A percentile compares a stretch with the other conserved stretches of the same genome.
Conservation (phyloP, 2,329 filamentous ascomycete species). For the Trichophyton benhamiae region DNA sequence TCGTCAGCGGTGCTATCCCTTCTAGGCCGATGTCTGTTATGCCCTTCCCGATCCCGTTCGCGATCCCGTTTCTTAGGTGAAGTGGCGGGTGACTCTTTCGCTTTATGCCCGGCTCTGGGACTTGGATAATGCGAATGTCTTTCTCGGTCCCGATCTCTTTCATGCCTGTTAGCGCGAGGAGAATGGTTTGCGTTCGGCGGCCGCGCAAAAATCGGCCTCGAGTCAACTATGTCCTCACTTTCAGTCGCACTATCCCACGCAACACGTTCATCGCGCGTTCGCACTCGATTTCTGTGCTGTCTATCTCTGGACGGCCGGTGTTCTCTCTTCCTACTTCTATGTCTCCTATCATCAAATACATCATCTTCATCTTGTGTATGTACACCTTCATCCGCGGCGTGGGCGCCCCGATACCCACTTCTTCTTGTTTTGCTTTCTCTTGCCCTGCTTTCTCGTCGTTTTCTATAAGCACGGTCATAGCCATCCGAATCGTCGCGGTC, state of each 20-base stretch:
- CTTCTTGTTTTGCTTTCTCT: not conserved
- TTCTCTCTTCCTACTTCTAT: not conserved
- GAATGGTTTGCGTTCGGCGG: slow-evolving; percentile 17
- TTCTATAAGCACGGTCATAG: not conserved
- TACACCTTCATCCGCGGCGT: not conserved
- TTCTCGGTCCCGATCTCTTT: slow-evolving; percentile 11
- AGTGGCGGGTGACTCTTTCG: slow-evolving; percentile 27
- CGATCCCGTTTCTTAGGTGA: slow-evolving; percentile 27
- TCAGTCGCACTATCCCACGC: slow-evolving; percentile 15
- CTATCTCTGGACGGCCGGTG: not conserved
- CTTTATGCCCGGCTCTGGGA: slow-evolving; percentile 16
- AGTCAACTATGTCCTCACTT: slow-evolving; percentile 17
- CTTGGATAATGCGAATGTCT: slow-evolving; percentile 4
- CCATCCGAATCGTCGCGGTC: slow-evolving; percentile 4
- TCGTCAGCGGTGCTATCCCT: slow-evolving; percentile 20
- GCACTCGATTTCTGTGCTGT: not conserved
- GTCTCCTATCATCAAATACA: slow-evolving; percentile 3
- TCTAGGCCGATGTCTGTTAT: slow-evolving; percentile 14
- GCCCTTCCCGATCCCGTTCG: slow-evolving; percentile 23
- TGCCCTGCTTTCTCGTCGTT: not conserved
- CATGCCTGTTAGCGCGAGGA: slow-evolving; percentile 3
- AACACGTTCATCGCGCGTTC: slow-evolving; percentile 8
- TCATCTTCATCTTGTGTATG: slow-evolving; percentile 1
- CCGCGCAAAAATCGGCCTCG: slow-evolving; percentile 20
- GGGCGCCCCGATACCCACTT: not conserved